phyloP scores from a whole-genome alignment of 148 eudicot species.

The Rhododendron williamsianum region DNA sequence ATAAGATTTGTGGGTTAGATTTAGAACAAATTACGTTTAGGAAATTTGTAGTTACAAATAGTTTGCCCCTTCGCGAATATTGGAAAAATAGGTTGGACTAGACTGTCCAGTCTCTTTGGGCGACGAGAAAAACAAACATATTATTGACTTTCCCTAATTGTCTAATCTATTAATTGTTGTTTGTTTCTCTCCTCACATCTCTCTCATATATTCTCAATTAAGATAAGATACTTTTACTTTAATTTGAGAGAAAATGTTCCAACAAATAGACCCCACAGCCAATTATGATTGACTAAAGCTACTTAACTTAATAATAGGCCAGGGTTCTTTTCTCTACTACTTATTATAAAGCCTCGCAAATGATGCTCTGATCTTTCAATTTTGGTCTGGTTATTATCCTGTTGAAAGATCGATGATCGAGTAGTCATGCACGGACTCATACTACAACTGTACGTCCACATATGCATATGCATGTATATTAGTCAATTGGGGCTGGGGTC shows the following conservation, averaged over 20 bases:
- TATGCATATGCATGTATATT: not conserved
- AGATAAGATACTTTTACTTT: no score
- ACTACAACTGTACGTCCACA: not conserved
- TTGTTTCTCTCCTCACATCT: no score
- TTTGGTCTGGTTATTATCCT: not conserved
- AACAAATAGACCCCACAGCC: no score
- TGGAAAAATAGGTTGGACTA: not conserved
- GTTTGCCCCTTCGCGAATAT: no score
- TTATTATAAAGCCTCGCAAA: not conserved
- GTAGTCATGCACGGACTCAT: not conserved
- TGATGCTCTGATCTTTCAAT: not conserved
- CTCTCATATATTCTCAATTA: no score
- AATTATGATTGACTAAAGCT: not conserved
- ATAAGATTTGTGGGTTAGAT: no score
- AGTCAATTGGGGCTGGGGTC: not conserved
- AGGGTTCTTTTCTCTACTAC: not conserved
- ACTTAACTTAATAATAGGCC: not conserved
- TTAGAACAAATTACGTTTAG: no score
- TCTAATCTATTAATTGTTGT: no score
- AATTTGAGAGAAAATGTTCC: no score
- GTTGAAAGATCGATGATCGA: not conserved
- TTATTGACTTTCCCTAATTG: no score
- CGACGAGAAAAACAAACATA: no score
- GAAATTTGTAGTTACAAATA: no score
- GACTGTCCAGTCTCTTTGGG: not conserved